These are phyloP conservation scores for Russula emetica DNA, from an alignment of 768 basidiomycete genomes.

Conservation along the genomic window DNA sequence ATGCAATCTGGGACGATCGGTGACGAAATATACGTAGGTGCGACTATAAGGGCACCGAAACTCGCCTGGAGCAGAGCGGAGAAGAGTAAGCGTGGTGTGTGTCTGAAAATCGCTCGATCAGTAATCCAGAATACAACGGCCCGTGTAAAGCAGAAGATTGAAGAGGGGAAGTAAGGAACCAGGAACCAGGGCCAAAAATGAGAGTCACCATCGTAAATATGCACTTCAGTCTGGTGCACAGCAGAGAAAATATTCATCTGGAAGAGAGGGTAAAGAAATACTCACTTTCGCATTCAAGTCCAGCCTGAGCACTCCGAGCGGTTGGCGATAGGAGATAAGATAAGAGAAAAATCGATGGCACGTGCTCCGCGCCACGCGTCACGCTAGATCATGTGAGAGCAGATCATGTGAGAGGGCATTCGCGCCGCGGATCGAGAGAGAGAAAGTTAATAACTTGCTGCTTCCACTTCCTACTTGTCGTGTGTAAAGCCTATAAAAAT, in stretches of 20 bases:
- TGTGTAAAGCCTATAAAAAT: not conserved
- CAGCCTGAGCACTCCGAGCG: too few relatives aligned
- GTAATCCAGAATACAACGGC: not conserved
- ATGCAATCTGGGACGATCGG: not conserved
- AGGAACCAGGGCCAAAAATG: conserved; percentile 22
- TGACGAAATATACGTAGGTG: conserved; percentile 44
- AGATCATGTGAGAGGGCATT: too few relatives aligned
- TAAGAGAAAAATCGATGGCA: too few relatives aligned
- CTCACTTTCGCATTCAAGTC: conserved; percentile 2
- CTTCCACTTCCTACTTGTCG: too few relatives aligned
- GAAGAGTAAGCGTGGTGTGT: conserved; percentile 82
- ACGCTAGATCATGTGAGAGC: too few relatives aligned
- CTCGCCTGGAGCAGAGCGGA: conserved; percentile 94
- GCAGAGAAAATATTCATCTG: conserved; percentile 26
- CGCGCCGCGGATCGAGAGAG: too few relatives aligned
- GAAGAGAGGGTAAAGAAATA: not conserved
- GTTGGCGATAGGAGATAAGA: too few relatives aligned
- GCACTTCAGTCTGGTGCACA: conserved; percentile 30
- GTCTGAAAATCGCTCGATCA: conserved; percentile 6
- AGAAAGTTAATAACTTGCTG: too few relatives aligned
- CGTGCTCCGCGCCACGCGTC: too few relatives aligned
- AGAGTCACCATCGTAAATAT: conserved; percentile 12
- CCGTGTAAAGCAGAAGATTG: not conserved
- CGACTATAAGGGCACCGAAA: conserved; percentile 88
- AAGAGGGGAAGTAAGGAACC: conserved; percentile 8